A percentile compares a stretch with the other conserved stretches of the same genome.
Evolutionary conservation across 1,284 basidiomycete genomes (phyloP).

Genomic region (Fistulinella cinereoalba): DNA sequence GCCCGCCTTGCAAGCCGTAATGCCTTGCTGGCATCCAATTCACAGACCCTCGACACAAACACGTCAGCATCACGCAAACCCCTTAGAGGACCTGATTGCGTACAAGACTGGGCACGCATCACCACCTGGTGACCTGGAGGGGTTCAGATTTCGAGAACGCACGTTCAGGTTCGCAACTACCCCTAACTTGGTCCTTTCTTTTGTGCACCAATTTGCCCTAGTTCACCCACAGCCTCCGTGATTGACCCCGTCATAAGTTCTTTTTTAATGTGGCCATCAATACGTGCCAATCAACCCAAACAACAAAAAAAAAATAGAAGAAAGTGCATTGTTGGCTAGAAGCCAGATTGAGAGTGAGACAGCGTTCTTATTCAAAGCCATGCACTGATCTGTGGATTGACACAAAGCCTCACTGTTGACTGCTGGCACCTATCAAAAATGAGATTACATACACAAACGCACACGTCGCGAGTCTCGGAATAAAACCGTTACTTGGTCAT

Average conservation of each 20-base stretch:
- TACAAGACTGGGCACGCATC: conserved; percentile 22
- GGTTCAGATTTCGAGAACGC: conserved; percentile 29
- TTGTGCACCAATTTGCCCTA: conserved; percentile 7
- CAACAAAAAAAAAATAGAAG: conserved; percentile 12
- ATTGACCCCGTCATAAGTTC: conserved; percentile 7
- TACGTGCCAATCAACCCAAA: conserved; percentile 7
- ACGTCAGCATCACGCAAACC: conserved; percentile 31
- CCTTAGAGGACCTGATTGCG: conserved; percentile 24
- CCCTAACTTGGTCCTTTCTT: background rate
- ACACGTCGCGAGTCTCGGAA: conserved; percentile 24
- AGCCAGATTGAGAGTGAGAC: conserved; percentile 15
- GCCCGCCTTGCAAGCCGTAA: conserved; percentile 25
- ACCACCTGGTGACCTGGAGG: conserved; percentile 16
- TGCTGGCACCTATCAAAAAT: conserved; percentile 22
- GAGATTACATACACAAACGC: conserved; percentile 25
- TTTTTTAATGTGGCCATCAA: conserved; percentile 13
- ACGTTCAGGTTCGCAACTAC: conserved; percentile 27
- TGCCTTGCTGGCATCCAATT: conserved; percentile 27
- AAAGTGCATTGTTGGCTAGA: conserved; percentile 18
- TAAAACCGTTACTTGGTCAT: conserved; percentile 24
- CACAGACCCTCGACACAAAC: conserved; percentile 27
- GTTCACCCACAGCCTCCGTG: conserved; percentile 14
- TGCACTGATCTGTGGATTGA: conserved; percentile 12
- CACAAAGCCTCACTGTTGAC: conserved; percentile 20
- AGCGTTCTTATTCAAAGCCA: conserved; percentile 7